These are phyloP conservation scores for Hibiscus mutabilis DNA, from an alignment of 345 rosid species.

Conservation along the genomic window DNA sequence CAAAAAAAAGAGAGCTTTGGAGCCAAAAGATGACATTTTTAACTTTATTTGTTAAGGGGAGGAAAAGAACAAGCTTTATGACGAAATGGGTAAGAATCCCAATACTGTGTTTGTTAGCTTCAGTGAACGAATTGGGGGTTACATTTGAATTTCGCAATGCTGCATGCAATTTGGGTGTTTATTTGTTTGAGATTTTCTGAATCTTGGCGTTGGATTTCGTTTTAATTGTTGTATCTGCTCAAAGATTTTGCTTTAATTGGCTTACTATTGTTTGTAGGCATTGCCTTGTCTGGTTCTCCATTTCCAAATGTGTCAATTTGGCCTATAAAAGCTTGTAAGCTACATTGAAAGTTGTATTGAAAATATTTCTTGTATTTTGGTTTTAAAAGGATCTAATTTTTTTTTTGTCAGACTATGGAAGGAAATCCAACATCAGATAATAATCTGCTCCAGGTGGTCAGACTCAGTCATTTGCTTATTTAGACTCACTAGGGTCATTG, in stretches of 20 bases:
- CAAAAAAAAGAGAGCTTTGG: neutral
- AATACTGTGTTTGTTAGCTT: neutral
- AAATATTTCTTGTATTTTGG: no score
- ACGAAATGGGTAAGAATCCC: constrained; percentile 5
- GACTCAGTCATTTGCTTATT: neutral
- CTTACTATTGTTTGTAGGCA: neutral
- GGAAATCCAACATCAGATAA: neutral
- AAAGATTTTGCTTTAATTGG: neutral
- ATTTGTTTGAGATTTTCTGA: neutral
- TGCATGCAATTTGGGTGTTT: constrained; percentile 2
- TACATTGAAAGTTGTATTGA: neutral
- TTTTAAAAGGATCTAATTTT: neutral
- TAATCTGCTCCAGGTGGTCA: neutral
- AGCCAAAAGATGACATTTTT: neutral
- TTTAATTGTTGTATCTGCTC: neutral
- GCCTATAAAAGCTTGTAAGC: neutral
- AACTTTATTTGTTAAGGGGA: neutral
- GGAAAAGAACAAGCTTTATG: neutral
- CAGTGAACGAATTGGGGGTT: neutral
- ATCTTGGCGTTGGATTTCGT: constrained; percentile 1
- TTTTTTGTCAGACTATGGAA: constrained; percentile 1
- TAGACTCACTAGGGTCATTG: neutral
- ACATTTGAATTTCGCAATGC: neutral
- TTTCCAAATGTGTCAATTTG: neutral
- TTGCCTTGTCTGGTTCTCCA: neutral